Percentiles rank a stretch among this genome's conserved stretches.
Evolutionary conservation across 768 basidiomycete species (phyloP).

Genomic region (Rhodotorula diobovata): DNA sequence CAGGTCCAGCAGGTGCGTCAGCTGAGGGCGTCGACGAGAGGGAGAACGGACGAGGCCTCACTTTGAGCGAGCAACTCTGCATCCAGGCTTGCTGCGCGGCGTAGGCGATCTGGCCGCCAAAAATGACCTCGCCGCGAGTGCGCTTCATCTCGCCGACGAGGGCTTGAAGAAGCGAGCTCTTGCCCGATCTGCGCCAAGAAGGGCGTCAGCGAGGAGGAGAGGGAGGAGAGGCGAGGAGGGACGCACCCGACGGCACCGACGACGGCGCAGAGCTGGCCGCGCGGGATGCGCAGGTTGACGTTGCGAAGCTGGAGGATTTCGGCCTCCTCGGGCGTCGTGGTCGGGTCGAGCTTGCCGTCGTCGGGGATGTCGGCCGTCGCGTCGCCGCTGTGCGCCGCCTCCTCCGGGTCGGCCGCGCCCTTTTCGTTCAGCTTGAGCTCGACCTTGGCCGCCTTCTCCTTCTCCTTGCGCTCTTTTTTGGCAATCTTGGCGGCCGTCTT

Average conservation of each 20-base stretch:
- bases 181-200: slow-evolving; percentile 51
- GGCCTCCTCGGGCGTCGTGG: background rate
- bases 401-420: slow-evolving; percentile 13
- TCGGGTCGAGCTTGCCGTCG: background rate
- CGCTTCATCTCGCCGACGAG: slow-evolving; percentile 79
- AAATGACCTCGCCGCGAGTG: slow-evolving; percentile 61
- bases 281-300: slow-evolving; percentile 64
- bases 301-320: slow-evolving; percentile 44
- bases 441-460: slow-evolving; percentile 21
- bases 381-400: slow-evolving; percentile 19
- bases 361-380: slow-evolving; percentile 22
- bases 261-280: slow-evolving; percentile 74
- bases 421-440: slow-evolving; percentile 28
- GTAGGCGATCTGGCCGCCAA: slow-evolving; percentile 67
- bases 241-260: slow-evolving; percentile 68
- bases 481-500: slow-evolving; percentile 7
- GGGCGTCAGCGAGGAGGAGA: background rate
- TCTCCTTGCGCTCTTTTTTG: slow-evolving; percentile 17
- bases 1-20: slow-evolving; percentile 43
- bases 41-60: background rate
- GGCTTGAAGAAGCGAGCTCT: slow-evolving; percentile 67
- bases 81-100: slow-evolving; percentile 90
- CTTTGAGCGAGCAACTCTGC: slow-evolving; percentile 50
- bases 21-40: background rate
- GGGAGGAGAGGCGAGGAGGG: background rate